A percentile compares a stretch with the other conserved stretches of the same genome.
phyloP scores from a whole-genome alignment of 371 early-diverging fungal species.

The Lichtheimia hyalospora region DNA sequence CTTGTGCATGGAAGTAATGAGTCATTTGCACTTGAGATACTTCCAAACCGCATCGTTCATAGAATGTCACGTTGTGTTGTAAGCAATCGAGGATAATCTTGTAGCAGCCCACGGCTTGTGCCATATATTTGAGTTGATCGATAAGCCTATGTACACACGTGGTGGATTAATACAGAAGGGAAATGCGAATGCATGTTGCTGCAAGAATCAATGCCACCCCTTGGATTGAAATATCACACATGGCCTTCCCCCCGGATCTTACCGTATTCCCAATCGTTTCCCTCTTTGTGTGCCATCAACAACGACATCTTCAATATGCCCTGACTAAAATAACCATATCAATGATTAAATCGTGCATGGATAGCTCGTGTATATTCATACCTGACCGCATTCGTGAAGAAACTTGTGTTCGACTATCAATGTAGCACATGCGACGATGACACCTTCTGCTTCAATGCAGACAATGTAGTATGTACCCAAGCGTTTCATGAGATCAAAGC shows the following conservation, averaged over 20 bases:
- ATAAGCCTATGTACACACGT: slow-evolving; percentile 39
- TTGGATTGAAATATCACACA: no score
- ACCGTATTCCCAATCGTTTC: slow-evolving; percentile 67
- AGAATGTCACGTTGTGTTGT: slow-evolving; percentile 86
- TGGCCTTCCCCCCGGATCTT: background rate
- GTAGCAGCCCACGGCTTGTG: slow-evolving; percentile 60
- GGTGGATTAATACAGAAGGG: no score
- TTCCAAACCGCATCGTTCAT: slow-evolving; percentile 90
- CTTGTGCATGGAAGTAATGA: slow-evolving; percentile 45
- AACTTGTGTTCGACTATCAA: slow-evolving; percentile 94
- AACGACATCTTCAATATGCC: slow-evolving; percentile 90
- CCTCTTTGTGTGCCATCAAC: slow-evolving; percentile 88
- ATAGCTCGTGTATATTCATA: slow-evolving; percentile 38
- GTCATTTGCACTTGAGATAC: slow-evolving; percentile 89
- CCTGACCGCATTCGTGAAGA: slow-evolving; percentile 77
- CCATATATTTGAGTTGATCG: slow-evolving; percentile 64
- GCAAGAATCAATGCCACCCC: no score
- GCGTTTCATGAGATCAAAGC: slow-evolving; percentile 65
- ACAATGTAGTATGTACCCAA: slow-evolving; percentile 66
- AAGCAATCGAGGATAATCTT: slow-evolving; percentile 87
- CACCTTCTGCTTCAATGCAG: slow-evolving; percentile 68
- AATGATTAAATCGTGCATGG: no score
- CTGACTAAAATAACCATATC: slow-evolving; percentile 33
- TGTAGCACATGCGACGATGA: slow-evolving; percentile 90
- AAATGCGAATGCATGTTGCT: no score